Percentiles rank a stretch among this genome's conserved stretches.
These are phyloP conservation scores for Aquanectria penicillioides DNA, from an alignment of 2,329 filamentous ascomycete genomes.

Conservation along the genomic window DNA sequence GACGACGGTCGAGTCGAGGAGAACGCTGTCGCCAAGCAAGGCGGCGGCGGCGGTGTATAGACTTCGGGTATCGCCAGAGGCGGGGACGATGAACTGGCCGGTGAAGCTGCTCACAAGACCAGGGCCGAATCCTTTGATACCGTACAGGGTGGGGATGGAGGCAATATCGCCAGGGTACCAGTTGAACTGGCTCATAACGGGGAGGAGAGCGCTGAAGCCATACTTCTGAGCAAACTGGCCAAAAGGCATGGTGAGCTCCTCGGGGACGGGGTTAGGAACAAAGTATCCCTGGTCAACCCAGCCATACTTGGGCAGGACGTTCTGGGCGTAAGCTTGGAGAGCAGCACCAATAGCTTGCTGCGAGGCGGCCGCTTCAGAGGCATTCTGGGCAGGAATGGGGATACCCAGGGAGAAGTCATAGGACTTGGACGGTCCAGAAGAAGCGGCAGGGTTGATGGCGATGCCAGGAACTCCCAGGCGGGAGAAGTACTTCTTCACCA, in stretches of 20 bases:
- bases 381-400: conserved; percentile 23
- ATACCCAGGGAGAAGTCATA: conserved; percentile 33
- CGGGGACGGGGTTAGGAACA: conserved; percentile 23
- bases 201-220: conserved; percentile 24
- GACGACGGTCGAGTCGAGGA: conserved; percentile 25
- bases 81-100: conserved; percentile 17
- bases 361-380: neutral
- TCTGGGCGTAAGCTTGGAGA: conserved; percentile 13
- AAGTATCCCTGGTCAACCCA: conserved; percentile 37
- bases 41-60: conserved; percentile 25
- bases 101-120: conserved; percentile 20
- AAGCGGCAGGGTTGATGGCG: neutral
- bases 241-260: conserved; percentile 32
- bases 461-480: conserved; percentile 19
- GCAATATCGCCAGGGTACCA: conserved; percentile 33
- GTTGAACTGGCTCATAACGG: conserved; percentile 26
- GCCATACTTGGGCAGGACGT: conserved; percentile 27
- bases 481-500: conserved; percentile 27
- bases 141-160: conserved; percentile 28
- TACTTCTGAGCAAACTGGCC: conserved; percentile 28
- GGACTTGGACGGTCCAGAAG: neutral
- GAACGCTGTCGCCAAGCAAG: neutral
- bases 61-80: conserved; percentile 21
- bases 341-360: conserved; percentile 17
- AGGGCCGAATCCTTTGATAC: conserved; percentile 32